Base-by-base conservation (phyloP, 257 asterid species). In the Buddleja alternifolia region DNA sequence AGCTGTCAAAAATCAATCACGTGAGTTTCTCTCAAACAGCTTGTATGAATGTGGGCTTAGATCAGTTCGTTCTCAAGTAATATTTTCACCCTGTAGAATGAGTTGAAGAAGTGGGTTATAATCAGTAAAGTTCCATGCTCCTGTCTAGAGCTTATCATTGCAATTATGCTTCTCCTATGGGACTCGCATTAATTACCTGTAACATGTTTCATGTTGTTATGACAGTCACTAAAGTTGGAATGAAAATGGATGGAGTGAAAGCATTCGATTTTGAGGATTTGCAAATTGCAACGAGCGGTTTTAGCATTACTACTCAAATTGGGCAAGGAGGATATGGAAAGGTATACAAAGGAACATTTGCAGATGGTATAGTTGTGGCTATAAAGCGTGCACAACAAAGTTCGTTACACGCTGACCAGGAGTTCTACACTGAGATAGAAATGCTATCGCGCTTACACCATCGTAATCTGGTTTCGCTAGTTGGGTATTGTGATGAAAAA, bases 401-500 rank as follows among this genome's bases (percentile, higher is more conserved):
- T 3, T 86, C 87, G 0, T 71, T 83, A 39, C 92, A 86, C 74
- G 92, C 89, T 4, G 87, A 83, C 7, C 81, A 73, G 44, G 87
- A 86, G 82, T 86, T 86, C 67, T 80, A 78, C 51, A 86, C 92
- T 12, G 89, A 86, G 80, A 86, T 86, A 16, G 92, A 81, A 71
- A 73, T 86, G 71, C 78, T 86, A 24, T 86, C 92, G 0, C 85
- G 92, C 23, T 20, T 86, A 55, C 92, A 86, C 69, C 92, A 86
- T 34, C 83, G 87, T 4, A 86, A 86, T 72, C 82, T 86, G 40
- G 92, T 83, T 20, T 79, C 89, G 1, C 63, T 86, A 46, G 83
- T 83, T 7, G 92, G 97, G 3, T 92, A 84, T 52, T 89, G 96
- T 66, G 94, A 85, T 44, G 93, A 92, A 60, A 78, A 87, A 69